Evolutionary conservation across 176 grass and related monocot genomes (phyloP).

Genomic region (Poa annua): DNA sequence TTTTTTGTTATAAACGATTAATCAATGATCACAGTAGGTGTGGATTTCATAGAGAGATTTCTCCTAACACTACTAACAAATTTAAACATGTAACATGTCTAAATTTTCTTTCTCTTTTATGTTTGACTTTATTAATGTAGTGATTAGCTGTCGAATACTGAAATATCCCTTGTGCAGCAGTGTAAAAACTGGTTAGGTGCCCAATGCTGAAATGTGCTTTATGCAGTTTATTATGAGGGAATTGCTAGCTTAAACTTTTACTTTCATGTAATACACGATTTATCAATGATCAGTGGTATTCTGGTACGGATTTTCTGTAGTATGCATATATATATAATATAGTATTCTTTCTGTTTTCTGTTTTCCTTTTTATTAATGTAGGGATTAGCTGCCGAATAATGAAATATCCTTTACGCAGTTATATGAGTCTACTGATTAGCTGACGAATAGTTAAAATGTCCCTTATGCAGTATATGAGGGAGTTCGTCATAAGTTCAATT

Average conservation of each 20-base stretch:
- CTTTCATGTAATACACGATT: not conserved
- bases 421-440: not conserved
- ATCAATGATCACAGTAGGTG: not conserved
- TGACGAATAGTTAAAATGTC: not conserved
- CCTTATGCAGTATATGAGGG: conserved; percentile 20
- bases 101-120: no score
- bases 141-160: no score
- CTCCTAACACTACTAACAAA: no score
- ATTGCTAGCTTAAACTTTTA: not conserved
- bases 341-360: not conserved
- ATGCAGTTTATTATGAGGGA: no score
- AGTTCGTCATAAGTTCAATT: not conserved
- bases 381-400: not conserved
- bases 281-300: not conserved
- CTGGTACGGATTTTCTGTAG: not conserved
- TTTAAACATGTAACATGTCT: no score
- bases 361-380: not conserved
- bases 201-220: no score
- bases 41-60: not conserved
- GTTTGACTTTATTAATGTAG: no score
- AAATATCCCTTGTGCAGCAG: no score
- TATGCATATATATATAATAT: not conserved
- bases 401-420: not conserved
- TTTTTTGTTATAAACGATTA: not conserved
- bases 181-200: no score